Evolutionary conservation across 805 yeast species (phyloP).

Genomic region (Candida gorgasii): DNA sequence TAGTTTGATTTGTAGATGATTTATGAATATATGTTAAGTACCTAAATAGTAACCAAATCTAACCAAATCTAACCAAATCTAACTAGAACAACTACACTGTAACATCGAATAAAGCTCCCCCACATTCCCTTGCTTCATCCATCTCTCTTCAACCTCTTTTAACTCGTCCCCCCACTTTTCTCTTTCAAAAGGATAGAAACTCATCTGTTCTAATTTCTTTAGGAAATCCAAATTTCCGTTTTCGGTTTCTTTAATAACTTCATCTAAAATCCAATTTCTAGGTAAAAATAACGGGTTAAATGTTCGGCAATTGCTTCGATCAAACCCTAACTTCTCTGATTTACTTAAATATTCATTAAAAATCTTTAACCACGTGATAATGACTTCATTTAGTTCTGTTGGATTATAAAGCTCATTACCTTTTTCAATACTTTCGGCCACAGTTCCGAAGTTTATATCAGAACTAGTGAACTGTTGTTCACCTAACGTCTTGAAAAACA

Average conservation of each 20-base stretch:
- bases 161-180: constrained; percentile 66
- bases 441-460: constrained; percentile 6
- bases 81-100: constrained; percentile 72
- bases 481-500: constrained; percentile 70
- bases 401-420: constrained; percentile 16
- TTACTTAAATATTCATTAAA: constrained; percentile 49
- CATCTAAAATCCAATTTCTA: constrained; percentile 82
- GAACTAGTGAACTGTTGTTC: constrained; percentile 31
- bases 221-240: constrained; percentile 54
- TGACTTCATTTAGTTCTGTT: constrained; percentile 41
- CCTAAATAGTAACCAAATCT: too few relatives aligned
- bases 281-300: constrained; percentile 82
- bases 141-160: constrained; percentile 56
- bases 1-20: background rate
- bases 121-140: constrained; percentile 53
- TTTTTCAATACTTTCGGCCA: constrained; percentile 4
- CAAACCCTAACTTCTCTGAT: constrained; percentile 35
- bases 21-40: constrained; percentile 6
- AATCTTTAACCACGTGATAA: constrained; percentile 52
- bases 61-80: background rate
- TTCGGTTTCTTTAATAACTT: constrained; percentile 63
- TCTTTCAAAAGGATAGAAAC: constrained; percentile 70
- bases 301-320: constrained; percentile 11
- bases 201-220: constrained; percentile 67
- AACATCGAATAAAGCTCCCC: constrained; percentile 58